phyloP scores from a whole-genome alignment of 2,329 filamentous ascomycete species.

The Trichoderma hamatum region DNA sequence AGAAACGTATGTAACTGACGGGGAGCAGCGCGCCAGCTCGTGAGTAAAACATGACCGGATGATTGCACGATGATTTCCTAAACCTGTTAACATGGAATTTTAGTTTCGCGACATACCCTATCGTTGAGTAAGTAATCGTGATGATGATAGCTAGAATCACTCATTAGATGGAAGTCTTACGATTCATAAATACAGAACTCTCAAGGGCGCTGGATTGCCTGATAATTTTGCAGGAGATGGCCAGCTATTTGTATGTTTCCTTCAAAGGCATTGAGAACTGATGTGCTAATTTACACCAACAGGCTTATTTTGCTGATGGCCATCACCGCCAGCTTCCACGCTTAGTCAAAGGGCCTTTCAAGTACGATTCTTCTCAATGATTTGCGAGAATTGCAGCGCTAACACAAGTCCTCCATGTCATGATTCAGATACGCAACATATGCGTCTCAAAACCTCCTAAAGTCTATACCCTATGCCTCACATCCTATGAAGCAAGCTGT shows the following conservation, averaged over 20 bases:
- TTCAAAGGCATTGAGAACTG: background rate
- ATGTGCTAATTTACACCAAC: background rate
- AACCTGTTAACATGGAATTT: background rate
- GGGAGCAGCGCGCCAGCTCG: slow-evolving; percentile 27
- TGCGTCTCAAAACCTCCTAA: slow-evolving; percentile 24
- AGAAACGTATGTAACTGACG: slow-evolving; percentile 25
- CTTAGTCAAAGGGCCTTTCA: slow-evolving; percentile 26
- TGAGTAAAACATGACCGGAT: background rate
- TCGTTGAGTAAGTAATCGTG: slow-evolving; percentile 20
- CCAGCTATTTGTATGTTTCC: slow-evolving; percentile 22
- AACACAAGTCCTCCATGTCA: background rate
- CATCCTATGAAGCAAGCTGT: slow-evolving; percentile 27
- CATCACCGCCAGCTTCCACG: slow-evolving; percentile 28
- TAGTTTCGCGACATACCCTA: slow-evolving; percentile 28
- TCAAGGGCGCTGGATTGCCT: slow-evolving; percentile 22
- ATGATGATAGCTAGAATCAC: background rate
- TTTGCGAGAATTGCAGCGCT: background rate
- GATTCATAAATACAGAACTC: slow-evolving; percentile 4
- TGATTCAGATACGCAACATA: slow-evolving; percentile 22
- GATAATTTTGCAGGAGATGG: slow-evolving; percentile 25
- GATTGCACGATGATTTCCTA: background rate
- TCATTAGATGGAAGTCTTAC: background rate
- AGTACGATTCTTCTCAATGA: background rate
- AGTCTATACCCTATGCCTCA: slow-evolving; percentile 21
- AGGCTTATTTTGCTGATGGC: slow-evolving; percentile 27